Base-by-base conservation (phyloP, 768 basidiomycete species). In the Epithele typhae region DNA sequence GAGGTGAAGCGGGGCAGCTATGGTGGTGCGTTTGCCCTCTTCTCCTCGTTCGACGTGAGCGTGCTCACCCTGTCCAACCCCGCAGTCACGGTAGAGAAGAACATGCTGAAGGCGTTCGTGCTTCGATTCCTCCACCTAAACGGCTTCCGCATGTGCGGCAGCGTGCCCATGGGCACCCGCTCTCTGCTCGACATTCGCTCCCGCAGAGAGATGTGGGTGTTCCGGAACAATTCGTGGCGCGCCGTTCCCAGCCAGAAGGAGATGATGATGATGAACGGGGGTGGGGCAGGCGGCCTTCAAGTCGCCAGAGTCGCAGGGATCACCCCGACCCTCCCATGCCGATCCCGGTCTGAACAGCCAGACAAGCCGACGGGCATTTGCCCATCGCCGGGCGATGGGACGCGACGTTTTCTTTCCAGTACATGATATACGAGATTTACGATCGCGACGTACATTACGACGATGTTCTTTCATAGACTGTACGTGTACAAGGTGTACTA, bases 81-180 rank as follows among this genome's bases (percentile, higher is more conserved):
- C n/a, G 76, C 60, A 40, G 54, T 67, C 19, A 68, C 73, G 56
- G 64, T 77, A 19, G 75, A 80, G 53, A 74, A 76, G 24, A 66
- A 74, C 33, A 60, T 77, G 17, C 82, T 87, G 57, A 66, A 79
- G 27, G 78, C 82, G 57, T 77, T 82, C 54, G 70, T 84, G 18
- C 66, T 88, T 19, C 78, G 79, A 53, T 75, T 78, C 50, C 70
- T 88, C 52, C 71, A 66, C 53, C 64, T 67, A 18, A 64, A 79
- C 45, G 77, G 81, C 10, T 89, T 76, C 61, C 72, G 74, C 39
- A 74, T 90, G 12, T 78, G 83, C 53, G 82, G 84, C 2, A 76
- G 81, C 18, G 63, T 90, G n/a, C 77, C 80, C 0, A 72, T 90
- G 57, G 79, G 72, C 1, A 57, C 64, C 5, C 46, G 57, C 10